Conservation (phyloP, 495 filamentous ascomycete genomes). For the Penicillium lividum region DNA sequence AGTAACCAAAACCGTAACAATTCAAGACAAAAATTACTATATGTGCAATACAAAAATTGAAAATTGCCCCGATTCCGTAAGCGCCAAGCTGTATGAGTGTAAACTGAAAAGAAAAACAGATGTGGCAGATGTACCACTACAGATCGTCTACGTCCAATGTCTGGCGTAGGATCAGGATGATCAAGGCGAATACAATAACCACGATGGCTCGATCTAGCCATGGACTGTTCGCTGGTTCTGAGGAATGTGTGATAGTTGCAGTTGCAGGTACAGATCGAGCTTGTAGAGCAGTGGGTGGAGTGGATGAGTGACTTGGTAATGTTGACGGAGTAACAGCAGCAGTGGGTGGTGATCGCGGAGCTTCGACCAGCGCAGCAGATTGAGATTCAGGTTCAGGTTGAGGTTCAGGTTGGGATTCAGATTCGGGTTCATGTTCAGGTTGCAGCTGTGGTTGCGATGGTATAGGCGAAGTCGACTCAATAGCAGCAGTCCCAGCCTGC, state of each 20-base stretch:
- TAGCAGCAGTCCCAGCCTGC: conserved; percentile 39
- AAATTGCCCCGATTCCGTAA: background rate
- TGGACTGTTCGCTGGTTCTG: conserved; percentile 29
- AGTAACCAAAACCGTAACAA: background rate
- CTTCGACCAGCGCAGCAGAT: background rate
- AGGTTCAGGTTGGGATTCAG: background rate
- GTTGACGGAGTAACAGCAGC: background rate
- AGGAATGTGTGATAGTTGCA: background rate
- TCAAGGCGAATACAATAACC: conserved; percentile 49
- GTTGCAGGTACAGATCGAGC: conserved; percentile 7
- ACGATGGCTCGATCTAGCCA: conserved; percentile 61
- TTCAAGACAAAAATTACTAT: background rate
- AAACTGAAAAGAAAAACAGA: background rate
- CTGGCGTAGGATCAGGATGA: conserved; percentile 47
- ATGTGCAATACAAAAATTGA: background rate
- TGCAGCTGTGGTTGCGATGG: background rate
- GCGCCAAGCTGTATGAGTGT: conserved; percentile 3
- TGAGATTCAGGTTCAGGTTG: background rate
- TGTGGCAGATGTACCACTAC: conserved; percentile 1
- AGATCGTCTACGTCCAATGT: conserved; percentile 33
- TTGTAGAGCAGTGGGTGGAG: background rate
- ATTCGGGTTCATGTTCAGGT: background rate
- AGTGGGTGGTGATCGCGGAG: background rate
- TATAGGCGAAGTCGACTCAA: background rate
- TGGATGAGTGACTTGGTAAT: background rate